A percentile compares a stretch with the other conserved stretches of the same genome.
phyloP scores from a whole-genome alignment of 2,329 filamentous ascomycete species.

The Scytalidium sp. region DNA sequence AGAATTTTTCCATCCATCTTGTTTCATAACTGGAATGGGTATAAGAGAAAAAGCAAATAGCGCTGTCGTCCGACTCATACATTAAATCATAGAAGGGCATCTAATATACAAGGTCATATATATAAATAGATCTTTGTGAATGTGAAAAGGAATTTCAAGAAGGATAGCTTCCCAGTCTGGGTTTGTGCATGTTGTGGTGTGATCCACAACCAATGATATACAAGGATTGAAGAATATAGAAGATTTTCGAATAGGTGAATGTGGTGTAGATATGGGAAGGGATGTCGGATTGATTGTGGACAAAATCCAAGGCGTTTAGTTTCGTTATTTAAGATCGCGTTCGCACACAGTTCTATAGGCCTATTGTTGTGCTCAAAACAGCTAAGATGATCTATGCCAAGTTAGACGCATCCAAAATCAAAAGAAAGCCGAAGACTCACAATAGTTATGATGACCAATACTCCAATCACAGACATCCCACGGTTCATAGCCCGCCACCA shows the following conservation, averaged over 20 bases:
- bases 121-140: not conserved
- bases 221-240: no score
- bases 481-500: conserved; percentile 65
- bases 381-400: conserved; percentile 21
- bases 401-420: conserved; percentile 2
- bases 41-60: no score
- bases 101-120: not conserved
- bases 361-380: conserved; percentile 18
- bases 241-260: no score
- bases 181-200: no score
- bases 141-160: not conserved
- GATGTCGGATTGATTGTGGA: no score
- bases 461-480: conserved; percentile 55
- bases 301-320: no score
- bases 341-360: conserved; percentile 3
- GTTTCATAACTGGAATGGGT: no score
- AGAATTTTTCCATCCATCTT: no score
- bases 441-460: conserved; percentile 51
- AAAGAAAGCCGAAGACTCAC: conserved; percentile 36
- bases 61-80: not conserved
- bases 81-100: not conserved
- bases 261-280: no score
- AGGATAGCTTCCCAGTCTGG: not conserved
- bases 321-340: not conserved
- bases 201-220: no score